A percentile compares a stretch with the other conserved stretches of the same genome.
These are phyloP conservation scores for Vinca major DNA, from an alignment of 305 asterid genomes.

Conservation along the genomic window DNA sequence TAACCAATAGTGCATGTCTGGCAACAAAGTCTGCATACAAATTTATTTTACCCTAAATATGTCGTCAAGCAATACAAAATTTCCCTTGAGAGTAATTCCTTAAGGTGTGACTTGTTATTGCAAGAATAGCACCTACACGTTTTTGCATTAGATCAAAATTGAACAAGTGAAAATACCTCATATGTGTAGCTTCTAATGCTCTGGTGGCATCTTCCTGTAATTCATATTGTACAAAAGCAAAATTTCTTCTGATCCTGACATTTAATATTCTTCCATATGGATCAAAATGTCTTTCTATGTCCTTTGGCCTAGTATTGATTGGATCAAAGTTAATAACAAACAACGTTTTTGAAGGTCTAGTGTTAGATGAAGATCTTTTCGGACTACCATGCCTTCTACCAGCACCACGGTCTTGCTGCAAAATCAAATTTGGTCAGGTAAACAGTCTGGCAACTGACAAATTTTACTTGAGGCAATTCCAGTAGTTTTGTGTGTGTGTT, in stretches of 20 bases:
- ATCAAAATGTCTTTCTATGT: conserved; percentile 77
- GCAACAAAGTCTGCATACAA: background rate
- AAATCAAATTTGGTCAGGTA: conserved; percentile 18
- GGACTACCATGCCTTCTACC: conserved; percentile 60
- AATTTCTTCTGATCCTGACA: conserved; percentile 85
- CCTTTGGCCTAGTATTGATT: conserved; percentile 63
- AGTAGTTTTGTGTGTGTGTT: no score
- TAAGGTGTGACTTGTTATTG: background rate
- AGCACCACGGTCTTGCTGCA: conserved; percentile 76
- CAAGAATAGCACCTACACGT: background rate
- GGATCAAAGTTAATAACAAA: conserved; percentile 92
- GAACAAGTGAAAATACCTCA: conserved; percentile 41
- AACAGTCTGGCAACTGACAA: background rate
- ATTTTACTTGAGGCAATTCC: no score
- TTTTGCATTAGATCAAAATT: conserved; percentile 1
- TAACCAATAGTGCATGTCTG: no score
- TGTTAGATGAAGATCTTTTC: conserved; percentile 44
- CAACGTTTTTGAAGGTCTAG: conserved; percentile 78
- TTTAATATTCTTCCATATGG: conserved; percentile 63
- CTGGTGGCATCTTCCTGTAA: conserved; percentile 73
- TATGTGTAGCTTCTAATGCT: conserved; percentile 68
- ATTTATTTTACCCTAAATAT: background rate
- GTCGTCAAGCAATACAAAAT: background rate
- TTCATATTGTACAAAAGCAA: conserved; percentile 80
- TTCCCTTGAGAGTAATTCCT: background rate